Evolutionary conservation across 192 early-diverging fungal species (phyloP).

Genomic region (Diversispora epigaea): DNA sequence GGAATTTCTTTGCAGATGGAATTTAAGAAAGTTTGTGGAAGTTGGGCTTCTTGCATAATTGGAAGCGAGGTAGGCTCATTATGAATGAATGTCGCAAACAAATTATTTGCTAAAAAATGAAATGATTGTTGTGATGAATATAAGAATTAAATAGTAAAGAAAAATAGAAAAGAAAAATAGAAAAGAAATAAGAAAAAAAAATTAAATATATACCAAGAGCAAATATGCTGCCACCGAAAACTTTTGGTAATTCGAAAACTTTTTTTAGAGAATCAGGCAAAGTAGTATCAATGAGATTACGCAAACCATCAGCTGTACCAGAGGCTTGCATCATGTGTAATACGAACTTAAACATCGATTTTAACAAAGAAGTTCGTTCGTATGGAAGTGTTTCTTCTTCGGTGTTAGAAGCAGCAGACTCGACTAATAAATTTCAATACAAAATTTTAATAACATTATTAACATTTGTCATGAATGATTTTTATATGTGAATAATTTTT

Average conservation of each 20-base stretch:
- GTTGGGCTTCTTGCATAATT: slow-evolving; percentile 89
- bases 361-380: slow-evolving; percentile 73
- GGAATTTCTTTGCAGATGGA: slow-evolving; percentile 71
- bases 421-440: background rate
- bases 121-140: background rate
- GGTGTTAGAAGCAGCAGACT: slow-evolving; percentile 15
- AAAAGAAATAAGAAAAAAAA: slow-evolving; percentile 9
- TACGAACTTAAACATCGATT: slow-evolving; percentile 88
- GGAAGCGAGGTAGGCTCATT: slow-evolving; percentile 95
- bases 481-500: no score
- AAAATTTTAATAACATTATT: no score
- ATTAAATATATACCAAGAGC: slow-evolving; percentile 60
- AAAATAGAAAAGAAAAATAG: background rate
- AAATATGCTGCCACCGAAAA: slow-evolving; percentile 82
- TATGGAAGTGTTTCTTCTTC: slow-evolving; percentile 54
- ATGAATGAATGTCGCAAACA: slow-evolving; percentile 94
- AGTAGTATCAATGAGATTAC: slow-evolving; percentile 90
- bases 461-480: no score
- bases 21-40: slow-evolving; percentile 82
- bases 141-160: slow-evolving; percentile 31
- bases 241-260: slow-evolving; percentile 71
- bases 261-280: slow-evolving; percentile 72
- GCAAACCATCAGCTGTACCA: slow-evolving; percentile 83
- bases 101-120: slow-evolving; percentile 74
- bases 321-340: slow-evolving; percentile 94